Percentiles rank a stretch among this genome's conserved stretches.
phyloP scores from a whole-genome alignment of 768 basidiomycete species.

The Floccularia luteovirens region DNA sequence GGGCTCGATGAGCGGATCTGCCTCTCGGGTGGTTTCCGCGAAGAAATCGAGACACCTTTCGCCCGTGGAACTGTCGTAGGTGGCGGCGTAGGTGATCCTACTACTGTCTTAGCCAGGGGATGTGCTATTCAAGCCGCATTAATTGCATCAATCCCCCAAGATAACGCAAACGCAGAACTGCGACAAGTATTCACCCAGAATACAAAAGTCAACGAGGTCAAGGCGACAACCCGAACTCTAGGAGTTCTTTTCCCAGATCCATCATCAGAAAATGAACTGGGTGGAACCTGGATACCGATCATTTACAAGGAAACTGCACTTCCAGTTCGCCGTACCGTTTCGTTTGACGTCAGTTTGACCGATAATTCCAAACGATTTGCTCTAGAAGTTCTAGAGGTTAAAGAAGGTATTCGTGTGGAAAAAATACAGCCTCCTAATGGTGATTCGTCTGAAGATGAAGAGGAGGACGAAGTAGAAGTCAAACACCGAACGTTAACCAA shows the following conservation, averaged over 20 bases:
- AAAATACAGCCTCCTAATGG: constrained; percentile 39
- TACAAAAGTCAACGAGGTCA: constrained; percentile 27
- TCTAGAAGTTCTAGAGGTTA: constrained; percentile 74
- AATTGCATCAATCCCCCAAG: constrained; percentile 38
- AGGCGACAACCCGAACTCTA: constrained; percentile 55
- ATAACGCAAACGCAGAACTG: constrained; percentile 43
- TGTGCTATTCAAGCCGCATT: constrained; percentile 69
- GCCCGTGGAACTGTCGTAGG: constrained; percentile 59
- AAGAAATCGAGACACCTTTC: constrained; percentile 61
- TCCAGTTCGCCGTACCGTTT: constrained; percentile 54
- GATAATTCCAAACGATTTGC: constrained; percentile 40
- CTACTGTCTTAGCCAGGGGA: constrained; percentile 70
- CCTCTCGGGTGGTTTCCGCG: constrained; percentile 42
- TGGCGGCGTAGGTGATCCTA: constrained; percentile 71
- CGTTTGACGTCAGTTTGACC: constrained; percentile 47
- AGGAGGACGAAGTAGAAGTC: constrained; percentile 51
- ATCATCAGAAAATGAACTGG: constrained; percentile 31
- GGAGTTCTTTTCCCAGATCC: constrained; percentile 58
- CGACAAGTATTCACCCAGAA: constrained; percentile 39
- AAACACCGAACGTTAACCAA: constrained; percentile 57
- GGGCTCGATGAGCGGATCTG: constrained; percentile 61
- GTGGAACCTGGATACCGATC: constrained; percentile 61
- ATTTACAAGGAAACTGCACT: constrained; percentile 65
- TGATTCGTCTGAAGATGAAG: constrained; percentile 37
- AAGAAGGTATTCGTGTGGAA: constrained; percentile 59